A percentile compares a stretch with the other conserved stretches of the same genome.
These are phyloP conservation scores for Glycine soja DNA, from an alignment of 306 rosid genomes.

Conservation along the genomic window DNA sequence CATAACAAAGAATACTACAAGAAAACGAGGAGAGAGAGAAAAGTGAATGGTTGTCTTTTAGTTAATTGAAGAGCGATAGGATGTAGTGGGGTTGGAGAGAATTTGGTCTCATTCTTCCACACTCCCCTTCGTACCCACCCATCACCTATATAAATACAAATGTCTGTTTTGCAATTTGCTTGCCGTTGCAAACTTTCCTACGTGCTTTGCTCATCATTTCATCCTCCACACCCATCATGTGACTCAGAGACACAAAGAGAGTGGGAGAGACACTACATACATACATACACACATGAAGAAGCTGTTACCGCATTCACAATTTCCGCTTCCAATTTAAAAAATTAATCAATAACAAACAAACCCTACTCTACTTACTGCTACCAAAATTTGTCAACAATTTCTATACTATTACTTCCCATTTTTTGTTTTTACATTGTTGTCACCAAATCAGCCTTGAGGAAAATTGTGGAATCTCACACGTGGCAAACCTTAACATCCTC, in stretches of 20 bases:
- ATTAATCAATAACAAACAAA: background rate
- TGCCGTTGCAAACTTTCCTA: conserved; percentile 43
- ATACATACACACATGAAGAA: conserved; percentile 6
- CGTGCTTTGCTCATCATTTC: conserved; percentile 53
- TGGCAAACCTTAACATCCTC: conserved; percentile 6
- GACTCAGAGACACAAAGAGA: conserved; percentile 38
- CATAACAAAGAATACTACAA: background rate
- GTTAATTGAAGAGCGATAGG: conserved; percentile 5
- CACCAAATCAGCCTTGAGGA: conserved; percentile 27
- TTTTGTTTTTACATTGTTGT: background rate
- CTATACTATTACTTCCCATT: background rate
- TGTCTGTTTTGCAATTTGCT: background rate
- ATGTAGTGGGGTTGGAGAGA: conserved; percentile 43
- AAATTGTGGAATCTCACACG: conserved; percentile 31
- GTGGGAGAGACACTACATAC: conserved; percentile 30
- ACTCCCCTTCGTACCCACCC: conserved; percentile 5
- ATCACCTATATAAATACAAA: background rate
- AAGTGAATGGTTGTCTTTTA: conserved; percentile 47
- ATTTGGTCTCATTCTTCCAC: conserved; percentile 28
- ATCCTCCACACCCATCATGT: conserved; percentile 47
- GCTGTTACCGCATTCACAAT: conserved; percentile 39
- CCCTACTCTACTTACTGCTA: conserved; percentile 19
- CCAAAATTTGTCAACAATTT: conserved; percentile 48
- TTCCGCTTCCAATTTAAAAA: conserved; percentile 10
- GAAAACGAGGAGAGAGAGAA: background rate